phyloP scores from a whole-genome alignment of 306 rosid species.

The Urtica urens region DNA sequence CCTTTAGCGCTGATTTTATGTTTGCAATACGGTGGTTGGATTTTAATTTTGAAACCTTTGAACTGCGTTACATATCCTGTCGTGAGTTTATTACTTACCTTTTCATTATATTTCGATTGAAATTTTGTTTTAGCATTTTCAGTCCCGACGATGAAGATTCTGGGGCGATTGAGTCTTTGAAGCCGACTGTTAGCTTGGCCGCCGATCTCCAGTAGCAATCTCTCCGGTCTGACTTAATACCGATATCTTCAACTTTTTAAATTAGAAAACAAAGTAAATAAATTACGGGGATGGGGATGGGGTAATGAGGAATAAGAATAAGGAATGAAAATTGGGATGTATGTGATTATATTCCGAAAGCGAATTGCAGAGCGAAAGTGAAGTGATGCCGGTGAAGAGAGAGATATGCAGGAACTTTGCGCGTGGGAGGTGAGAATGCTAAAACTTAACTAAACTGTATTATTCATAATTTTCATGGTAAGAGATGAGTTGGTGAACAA shows the following conservation, averaged over 20 bases:
- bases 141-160: too few species aligned
- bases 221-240: too few species aligned
- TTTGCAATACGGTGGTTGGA: background rate
- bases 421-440: conserved; percentile 36
- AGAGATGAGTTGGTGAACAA: background rate
- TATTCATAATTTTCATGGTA: background rate
- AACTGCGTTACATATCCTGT: background rate
- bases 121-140: too few species aligned
- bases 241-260: too few species aligned
- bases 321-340: too few species aligned
- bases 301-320: conserved; percentile 42
- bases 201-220: too few species aligned
- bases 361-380: background rate
- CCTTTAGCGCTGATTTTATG: background rate
- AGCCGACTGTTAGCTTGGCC: too few species aligned
- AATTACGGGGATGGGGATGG: conserved; percentile 65
- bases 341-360: too few species aligned
- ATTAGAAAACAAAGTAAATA: too few species aligned
- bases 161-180: too few species aligned
- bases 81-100: background rate
- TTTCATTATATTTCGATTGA: background rate
- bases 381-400: conserved; percentile 25
- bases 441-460: background rate
- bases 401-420: conserved; percentile 45
- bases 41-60: background rate